phyloP scores from a whole-genome alignment of 1,139 yeast species.

The Debaryomyces nepalensis region DNA sequence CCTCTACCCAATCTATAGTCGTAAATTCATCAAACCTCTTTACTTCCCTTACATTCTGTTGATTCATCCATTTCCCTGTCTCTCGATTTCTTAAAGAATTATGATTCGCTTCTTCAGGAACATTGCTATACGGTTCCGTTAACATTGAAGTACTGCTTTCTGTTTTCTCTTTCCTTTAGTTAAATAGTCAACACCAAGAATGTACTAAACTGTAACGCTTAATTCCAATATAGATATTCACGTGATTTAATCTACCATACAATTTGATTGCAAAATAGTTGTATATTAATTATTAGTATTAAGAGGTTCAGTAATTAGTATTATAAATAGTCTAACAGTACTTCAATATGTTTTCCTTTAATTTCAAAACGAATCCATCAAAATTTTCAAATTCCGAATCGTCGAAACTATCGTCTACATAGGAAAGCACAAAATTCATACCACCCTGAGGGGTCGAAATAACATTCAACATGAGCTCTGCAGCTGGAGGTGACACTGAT shows the following conservation, averaged over 20 bases:
- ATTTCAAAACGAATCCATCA: constrained; percentile 26
- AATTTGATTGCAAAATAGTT: not conserved
- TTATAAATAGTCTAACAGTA: constrained; percentile 8
- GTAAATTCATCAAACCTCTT: constrained; percentile 60
- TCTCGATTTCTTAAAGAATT: constrained; percentile 24
- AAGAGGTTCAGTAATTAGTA: not conserved
- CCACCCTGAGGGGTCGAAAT: constrained; percentile 42
- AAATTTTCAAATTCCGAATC: constrained; percentile 29
- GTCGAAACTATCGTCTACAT: constrained; percentile 30
- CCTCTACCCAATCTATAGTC: constrained; percentile 88
- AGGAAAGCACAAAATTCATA: constrained; percentile 40
- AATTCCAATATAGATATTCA: not conserved
- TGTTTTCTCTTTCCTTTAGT: not conserved
- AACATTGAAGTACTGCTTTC: not conserved
- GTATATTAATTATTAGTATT: not conserved
- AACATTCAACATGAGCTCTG: constrained; percentile 42
- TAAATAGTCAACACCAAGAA: not conserved
- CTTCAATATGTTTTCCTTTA: constrained; percentile 28
- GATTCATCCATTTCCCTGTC: constrained; percentile 48
- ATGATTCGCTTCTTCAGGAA: not conserved
- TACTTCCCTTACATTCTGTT: constrained; percentile 39
- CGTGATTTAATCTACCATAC: not conserved
- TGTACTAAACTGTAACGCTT: no score
- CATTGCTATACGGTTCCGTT: not conserved
- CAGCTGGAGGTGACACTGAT: constrained; percentile 40